Base-by-base conservation (phyloP, 208 protist genomes). In the Acanthamoeba healyi region DNA sequence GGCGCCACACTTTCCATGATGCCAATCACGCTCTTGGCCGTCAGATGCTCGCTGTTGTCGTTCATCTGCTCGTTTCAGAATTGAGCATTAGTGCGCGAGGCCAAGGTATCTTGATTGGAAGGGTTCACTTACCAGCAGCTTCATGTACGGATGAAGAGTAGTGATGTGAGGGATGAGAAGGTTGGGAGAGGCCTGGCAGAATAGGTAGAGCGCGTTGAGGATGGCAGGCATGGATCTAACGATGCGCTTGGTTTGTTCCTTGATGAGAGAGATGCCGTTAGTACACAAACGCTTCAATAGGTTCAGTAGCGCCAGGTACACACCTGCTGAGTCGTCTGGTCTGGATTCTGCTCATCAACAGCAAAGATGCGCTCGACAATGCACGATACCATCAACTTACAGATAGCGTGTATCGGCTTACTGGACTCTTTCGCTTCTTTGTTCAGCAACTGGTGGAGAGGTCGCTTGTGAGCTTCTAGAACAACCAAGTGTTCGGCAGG, bases 111-210 rank as follows among this genome's bases (percentile, higher is more conserved):
- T n/a, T n/a, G n/a, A 54, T 19, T 54, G 6, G 49, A 54, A 54
- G 49, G 49, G 10, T 6, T 6, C 10, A 54, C 10, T 54, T 77
- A 92, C 86, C 61, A 36, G 46, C 4, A 92, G 63, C 63, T 92
- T 92, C 63, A 92, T 49, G 61, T 92, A 92, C 5, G 86, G 86
- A 32, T 92, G 86, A 26, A 92, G 61, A 4, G 86, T 92, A 22
- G 34, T 65, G 34, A 92, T 46, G 44, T 92, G 86, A 10, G 86
- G 54, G 14, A 92, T 34, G 24, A 92, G 86, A 24, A 92, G 61
- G 38, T 29, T 29, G 15, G 86, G 86, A 5, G 38, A 42, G 29
- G 86, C 86, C 38, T 92, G 58, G 34, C 86, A 92, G 58, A 92
- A 92, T 26, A 92, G 42, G 19, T 92, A 17, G 32, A 92, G 61